A percentile compares a stretch with the other conserved stretches of the same genome.
These are phyloP conservation scores for Lojkania enalia DNA, from an alignment of 2,329 filamentous ascomycete genomes.

Conservation along the genomic window DNA sequence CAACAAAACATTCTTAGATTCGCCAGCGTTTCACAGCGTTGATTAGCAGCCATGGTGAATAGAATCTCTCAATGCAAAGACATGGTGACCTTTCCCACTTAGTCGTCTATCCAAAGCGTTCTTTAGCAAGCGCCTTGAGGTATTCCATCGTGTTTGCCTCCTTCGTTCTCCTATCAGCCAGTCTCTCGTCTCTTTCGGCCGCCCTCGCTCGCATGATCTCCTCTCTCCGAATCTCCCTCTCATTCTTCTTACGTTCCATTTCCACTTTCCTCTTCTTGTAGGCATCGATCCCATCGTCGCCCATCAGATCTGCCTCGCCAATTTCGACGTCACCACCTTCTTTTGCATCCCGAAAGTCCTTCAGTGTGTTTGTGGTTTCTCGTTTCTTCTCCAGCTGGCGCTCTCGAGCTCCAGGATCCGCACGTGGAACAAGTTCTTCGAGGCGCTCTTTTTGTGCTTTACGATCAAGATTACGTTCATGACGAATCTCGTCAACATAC, in stretches of 20 bases:
- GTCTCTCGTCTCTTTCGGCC: constrained; percentile 78
- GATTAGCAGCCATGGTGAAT: too few species aligned
- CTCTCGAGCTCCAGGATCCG: constrained; percentile 80
- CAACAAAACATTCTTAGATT: too few species aligned
- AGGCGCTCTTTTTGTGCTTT: constrained; percentile 69
- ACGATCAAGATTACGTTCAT: constrained; percentile 66
- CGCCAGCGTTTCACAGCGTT: too few species aligned
- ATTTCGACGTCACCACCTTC: constrained; percentile 68
- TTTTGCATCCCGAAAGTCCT: constrained; percentile 68
- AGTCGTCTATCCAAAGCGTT: constrained; percentile 59
- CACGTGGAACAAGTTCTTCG: constrained; percentile 80
- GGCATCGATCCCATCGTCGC: constrained; percentile 66
- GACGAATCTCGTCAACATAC: constrained; percentile 58
- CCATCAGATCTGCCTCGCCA: constrained; percentile 76
- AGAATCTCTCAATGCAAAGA: too few species aligned
- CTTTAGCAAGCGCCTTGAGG: constrained; percentile 75
- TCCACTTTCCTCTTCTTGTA: constrained; percentile 68
- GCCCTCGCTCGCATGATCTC: constrained; percentile 74
- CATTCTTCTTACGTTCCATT: constrained; percentile 74
- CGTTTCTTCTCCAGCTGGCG: constrained; percentile 83
- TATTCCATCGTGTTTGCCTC: constrained; percentile 85
- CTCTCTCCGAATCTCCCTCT: constrained; percentile 80
- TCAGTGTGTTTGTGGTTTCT: constrained; percentile 72
- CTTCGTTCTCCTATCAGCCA: constrained; percentile 70
- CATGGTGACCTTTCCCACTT: too few species aligned